Evolutionary conservation across 805 yeast species (phyloP).

Genomic region (Nakazawaea pomicola): DNA sequence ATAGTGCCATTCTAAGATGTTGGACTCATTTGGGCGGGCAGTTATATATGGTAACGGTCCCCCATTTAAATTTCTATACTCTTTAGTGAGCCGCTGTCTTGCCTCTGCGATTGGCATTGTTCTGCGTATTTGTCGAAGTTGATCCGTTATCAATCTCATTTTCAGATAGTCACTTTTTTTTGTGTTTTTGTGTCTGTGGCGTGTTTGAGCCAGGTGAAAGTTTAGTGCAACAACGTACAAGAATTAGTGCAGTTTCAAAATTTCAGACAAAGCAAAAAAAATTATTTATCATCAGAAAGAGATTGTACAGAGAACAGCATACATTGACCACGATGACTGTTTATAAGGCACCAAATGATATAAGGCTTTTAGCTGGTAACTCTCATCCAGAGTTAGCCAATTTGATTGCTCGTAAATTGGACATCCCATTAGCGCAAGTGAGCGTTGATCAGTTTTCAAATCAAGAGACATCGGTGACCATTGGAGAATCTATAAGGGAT

Average conservation of each 20-base stretch:
- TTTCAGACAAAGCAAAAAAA: neutral
- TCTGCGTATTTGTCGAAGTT: no score
- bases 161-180: no score
- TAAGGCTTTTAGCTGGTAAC: slow-evolving; percentile 54
- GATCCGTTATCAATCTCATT: no score
- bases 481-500: slow-evolving; percentile 85
- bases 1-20: slow-evolving; percentile 92
- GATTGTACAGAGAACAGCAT: neutral
- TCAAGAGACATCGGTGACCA: slow-evolving; percentile 82
- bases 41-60: slow-evolving; percentile 81
- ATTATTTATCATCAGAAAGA: neutral
- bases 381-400: slow-evolving; percentile 85
- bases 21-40: slow-evolving; percentile 84
- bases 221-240: no score
- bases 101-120: slow-evolving; percentile 10
- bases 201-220: no score
- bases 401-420: slow-evolving; percentile 60
- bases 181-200: no score
- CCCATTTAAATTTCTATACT: slow-evolving; percentile 69
- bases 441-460: slow-evolving; percentile 84
- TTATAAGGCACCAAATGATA: slow-evolving; percentile 34
- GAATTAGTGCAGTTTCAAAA: neutral
- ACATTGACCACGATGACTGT: slow-evolving; percentile 22
- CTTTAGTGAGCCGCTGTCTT: slow-evolving; percentile 54
- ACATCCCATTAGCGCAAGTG: slow-evolving; percentile 64